Base-by-base conservation (phyloP, 1,284 basidiomycete species). In the Exobasidium cylindrosporum region DNA sequence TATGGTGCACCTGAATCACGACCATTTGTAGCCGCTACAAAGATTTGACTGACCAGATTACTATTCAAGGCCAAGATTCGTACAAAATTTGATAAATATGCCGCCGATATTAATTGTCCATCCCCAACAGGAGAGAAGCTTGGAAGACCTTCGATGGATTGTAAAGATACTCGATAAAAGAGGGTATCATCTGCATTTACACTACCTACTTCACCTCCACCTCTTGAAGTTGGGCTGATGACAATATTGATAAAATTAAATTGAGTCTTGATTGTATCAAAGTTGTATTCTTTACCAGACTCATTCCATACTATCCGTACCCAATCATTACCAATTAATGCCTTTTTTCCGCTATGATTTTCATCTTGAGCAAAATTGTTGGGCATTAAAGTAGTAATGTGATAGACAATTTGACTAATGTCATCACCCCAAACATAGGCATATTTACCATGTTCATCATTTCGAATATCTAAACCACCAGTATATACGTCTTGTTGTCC, bases 191-290 rank as follows among this genome's bases (percentile, higher is more conserved):
- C 66, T 5, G 76, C 70, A 30, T 66, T 63, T n/a, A 74, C 73
- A 7, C 67, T 62, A n/a, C 76, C 76, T 4, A 77, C 61, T 47
- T 72, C 69, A 13, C 69, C 66, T 3, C 70, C 71, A 23, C 73
- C 70, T 1, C 68, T 59, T 23, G 77, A 71, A 58, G 67, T 72
- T 21, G 76, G 77, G 57, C 78, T 80, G 72, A 99, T 90, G 73
- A 98, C 88, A 74, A 99, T 92, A 81, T 97, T 98, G 78, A 97
- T 87, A 78, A 95, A 97, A 81, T 97, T 95, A 84, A 97, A 99
- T 75, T 92, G 87, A 1, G 94, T 96, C 28, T 86, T 82, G 66
- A 97, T 84, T 24, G 94, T 97, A 80, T 95, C 91, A 77, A 97
- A 97, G 58, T 83, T 84, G 81, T 97, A 98, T 3, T 81, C 81